Conservation (phyloP, 2,329 filamentous ascomycete genomes). For the Monilinia fructicola region DNA sequence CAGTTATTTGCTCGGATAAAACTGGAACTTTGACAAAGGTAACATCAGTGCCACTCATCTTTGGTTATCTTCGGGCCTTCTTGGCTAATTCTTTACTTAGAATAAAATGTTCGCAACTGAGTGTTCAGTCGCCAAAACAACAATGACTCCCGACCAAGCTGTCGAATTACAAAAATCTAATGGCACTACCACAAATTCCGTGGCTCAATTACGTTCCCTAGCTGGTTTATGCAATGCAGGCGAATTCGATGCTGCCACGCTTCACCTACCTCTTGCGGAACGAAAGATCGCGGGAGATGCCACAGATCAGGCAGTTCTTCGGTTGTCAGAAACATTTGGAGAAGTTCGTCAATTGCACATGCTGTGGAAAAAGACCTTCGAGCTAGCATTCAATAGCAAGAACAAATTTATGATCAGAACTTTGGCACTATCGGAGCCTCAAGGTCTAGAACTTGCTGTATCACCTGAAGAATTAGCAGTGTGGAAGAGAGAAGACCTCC, state of each 20-base stretch:
- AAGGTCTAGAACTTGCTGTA: constrained; percentile 25
- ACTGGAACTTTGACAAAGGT: constrained; percentile 63
- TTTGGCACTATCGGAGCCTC: constrained; percentile 52
- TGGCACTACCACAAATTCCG: constrained; percentile 42
- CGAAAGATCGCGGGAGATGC: constrained; percentile 70
- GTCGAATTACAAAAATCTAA: constrained; percentile 43
- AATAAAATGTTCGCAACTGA: constrained; percentile 73
- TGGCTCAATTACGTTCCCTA: constrained; percentile 59
- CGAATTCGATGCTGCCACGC: constrained; percentile 67
- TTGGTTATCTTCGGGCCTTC: neutral
- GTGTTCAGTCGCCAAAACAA: constrained; percentile 55
- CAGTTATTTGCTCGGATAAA: constrained; percentile 74
- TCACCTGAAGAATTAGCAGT: constrained; percentile 22
- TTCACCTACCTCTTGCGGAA: constrained; percentile 56
- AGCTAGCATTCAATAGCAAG: constrained; percentile 75
- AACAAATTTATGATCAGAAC: constrained; percentile 74
- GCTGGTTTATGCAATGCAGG: constrained; percentile 71
- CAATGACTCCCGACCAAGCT: constrained; percentile 48
- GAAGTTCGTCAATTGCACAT: constrained; percentile 58
- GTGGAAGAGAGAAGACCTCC: constrained; percentile 28
- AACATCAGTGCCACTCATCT: constrained; percentile 6
- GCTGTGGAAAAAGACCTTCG: constrained; percentile 63
- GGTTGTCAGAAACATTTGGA: constrained; percentile 65
- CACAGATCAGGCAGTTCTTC: constrained; percentile 71
- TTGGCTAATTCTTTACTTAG: constrained; percentile 39